phyloP scores from a whole-genome alignment of 306 rosid genomes.

The Pachyrhizus erosus region DNA sequence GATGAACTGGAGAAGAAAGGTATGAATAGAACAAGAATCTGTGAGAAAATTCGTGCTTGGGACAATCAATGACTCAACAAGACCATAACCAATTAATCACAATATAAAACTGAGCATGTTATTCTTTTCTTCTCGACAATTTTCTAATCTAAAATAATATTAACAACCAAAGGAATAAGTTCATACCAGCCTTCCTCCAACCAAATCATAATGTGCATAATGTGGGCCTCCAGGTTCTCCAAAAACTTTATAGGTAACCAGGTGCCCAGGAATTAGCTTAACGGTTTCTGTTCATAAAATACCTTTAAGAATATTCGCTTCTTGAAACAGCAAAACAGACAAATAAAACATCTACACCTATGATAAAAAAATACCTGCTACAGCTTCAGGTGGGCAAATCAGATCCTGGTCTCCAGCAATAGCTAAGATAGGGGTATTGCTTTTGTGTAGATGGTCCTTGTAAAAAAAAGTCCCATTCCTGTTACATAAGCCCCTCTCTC shows the following conservation, averaged over 20 bases:
- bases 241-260: constrained; percentile 74
- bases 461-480: constrained; percentile 71
- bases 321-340: constrained; percentile 13
- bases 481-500: constrained; percentile 81
- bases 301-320: constrained; percentile 30
- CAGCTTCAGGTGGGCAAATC: constrained; percentile 99
- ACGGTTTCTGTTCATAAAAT: constrained; percentile 66
- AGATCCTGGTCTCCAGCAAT: constrained; percentile 92
- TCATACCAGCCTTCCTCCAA: constrained; percentile 93
- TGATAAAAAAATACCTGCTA: constrained; percentile 67
- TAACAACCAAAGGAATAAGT: constrained; percentile 22
- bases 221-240: constrained; percentile 91
- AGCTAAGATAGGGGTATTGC: constrained; percentile 78
- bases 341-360: constrained; percentile 29
- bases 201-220: constrained; percentile 98
- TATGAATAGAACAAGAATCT: neutral
- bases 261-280: constrained; percentile 81
- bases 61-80: neutral
- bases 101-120: neutral
- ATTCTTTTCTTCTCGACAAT: neutral
- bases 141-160: constrained; percentile 13
- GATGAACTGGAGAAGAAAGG: neutral
- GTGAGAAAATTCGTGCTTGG: neutral
- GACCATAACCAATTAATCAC: constrained; percentile 21
- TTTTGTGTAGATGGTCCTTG: constrained; percentile 82